A percentile compares a stretch with the other conserved stretches of the same genome.
Conservation (phyloP, 2,329 filamentous ascomycete species). For the Nannizzia gypsea region DNA sequence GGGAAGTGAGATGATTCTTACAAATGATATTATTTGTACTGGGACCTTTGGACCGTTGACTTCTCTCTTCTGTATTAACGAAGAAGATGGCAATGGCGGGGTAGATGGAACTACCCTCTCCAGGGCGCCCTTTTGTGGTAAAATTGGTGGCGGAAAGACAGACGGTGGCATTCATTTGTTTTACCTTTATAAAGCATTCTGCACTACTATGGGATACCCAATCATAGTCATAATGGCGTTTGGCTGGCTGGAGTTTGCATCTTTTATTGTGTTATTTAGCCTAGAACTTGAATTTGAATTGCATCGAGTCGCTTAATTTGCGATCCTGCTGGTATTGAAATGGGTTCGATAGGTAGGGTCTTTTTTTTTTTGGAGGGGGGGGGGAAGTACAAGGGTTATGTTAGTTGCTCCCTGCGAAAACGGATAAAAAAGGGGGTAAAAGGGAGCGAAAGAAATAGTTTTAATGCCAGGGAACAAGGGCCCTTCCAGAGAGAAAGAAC, state of each 20-base stretch:
- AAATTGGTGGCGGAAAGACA: neutral
- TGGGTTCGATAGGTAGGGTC: too few relatives aligned
- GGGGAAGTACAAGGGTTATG: too few relatives aligned
- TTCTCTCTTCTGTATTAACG: neutral
- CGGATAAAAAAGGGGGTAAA: too few relatives aligned
- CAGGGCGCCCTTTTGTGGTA: neutral
- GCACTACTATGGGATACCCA: constrained; percentile 2
- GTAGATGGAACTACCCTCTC: neutral
- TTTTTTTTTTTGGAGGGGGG: too few relatives aligned
- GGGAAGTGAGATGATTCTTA: constrained; percentile 25
- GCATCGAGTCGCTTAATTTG: neutral
- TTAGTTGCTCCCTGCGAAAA: too few relatives aligned
- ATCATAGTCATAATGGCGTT: neutral
- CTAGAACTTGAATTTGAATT: neutral
- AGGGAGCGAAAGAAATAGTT: too few relatives aligned
- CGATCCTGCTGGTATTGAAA: too few relatives aligned
- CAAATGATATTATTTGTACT: neutral
- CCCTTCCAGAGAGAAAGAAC: too few relatives aligned
- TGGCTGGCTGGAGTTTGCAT: neutral
- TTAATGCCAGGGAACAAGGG: too few relatives aligned
- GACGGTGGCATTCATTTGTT: neutral
- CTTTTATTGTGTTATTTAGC: neutral
- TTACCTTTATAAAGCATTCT: neutral
- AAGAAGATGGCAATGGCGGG: neutral
- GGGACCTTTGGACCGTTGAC: neutral